Conservation (phyloP, 2,329 filamentous ascomycete species). For the Cyphellophora attinorum region DNA sequence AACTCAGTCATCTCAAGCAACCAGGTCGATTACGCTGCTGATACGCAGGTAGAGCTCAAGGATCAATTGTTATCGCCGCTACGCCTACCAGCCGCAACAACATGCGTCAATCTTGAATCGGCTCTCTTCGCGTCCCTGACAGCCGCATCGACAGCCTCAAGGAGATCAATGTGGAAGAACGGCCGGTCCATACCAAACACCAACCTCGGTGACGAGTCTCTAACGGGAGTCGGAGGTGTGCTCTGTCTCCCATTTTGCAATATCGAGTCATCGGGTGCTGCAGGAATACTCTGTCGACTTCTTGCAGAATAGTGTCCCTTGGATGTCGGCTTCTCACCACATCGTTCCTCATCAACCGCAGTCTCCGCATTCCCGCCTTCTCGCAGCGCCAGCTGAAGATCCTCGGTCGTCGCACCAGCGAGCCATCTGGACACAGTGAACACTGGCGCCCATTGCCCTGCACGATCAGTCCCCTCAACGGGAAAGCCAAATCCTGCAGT, state of each 20-base stretch:
- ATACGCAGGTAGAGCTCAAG: too few species aligned
- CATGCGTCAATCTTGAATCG: background rate
- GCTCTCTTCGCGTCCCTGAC: constrained; percentile 1
- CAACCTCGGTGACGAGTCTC: background rate
- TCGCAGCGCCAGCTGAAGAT: background rate
- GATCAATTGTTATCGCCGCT: too few species aligned
- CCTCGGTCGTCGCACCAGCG: background rate
- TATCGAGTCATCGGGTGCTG: background rate
- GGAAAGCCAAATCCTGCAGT: constrained; percentile 45
- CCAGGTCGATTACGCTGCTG: too few species aligned
- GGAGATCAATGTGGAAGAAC: constrained; percentile 2
- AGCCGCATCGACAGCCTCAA: background rate
- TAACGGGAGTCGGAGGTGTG: background rate
- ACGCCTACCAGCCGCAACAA: background rate
- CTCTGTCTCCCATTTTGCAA: background rate
- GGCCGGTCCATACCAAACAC: constrained; percentile 1
- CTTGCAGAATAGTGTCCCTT: background rate
- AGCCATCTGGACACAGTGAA: background rate
- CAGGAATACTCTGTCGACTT: background rate
- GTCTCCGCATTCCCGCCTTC: background rate
- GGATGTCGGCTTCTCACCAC: background rate
- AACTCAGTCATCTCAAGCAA: too few species aligned
- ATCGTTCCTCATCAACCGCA: background rate
- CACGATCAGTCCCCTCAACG: background rate
- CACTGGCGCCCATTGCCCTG: background rate